These are phyloP conservation scores for Rhynchosporium secalis DNA, from an alignment of 2,329 filamentous ascomycete genomes.

Conservation along the genomic window DNA sequence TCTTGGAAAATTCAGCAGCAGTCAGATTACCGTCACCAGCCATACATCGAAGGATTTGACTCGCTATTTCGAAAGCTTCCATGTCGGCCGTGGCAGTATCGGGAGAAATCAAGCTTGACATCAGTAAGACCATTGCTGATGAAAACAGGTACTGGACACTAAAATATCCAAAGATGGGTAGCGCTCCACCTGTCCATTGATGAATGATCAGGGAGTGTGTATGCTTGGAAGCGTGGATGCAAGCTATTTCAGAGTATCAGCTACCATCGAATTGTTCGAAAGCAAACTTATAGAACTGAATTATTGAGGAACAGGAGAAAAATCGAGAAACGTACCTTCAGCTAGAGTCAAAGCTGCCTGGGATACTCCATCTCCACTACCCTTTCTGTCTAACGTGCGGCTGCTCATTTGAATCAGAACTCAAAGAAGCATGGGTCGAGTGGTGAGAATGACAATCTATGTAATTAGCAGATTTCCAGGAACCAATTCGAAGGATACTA, in stretches of 20 bases:
- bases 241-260: conserved; percentile 35
- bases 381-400: conserved; percentile 21
- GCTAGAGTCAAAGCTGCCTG: conserved; percentile 42
- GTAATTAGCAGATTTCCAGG: neutral
- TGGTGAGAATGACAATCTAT: conserved; percentile 45
- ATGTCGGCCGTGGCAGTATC: conserved; percentile 39
- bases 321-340: conserved; percentile 28
- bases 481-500: conserved; percentile 13
- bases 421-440: conserved; percentile 43
- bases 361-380: conserved; percentile 11
- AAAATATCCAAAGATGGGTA: conserved; percentile 50
- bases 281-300: no score
- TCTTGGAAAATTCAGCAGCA: conserved; percentile 45
- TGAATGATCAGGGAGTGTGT: conserved; percentile 46
- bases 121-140: conserved; percentile 46
- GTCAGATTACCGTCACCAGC: conserved; percentile 45
- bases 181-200: conserved; percentile 49
- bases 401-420: conserved; percentile 43
- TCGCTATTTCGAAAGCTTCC: conserved; percentile 44
- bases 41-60: conserved; percentile 44
- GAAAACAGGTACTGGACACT: conserved; percentile 51
- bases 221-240: conserved; percentile 47
- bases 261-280: no score
- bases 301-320: no score
- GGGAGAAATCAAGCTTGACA: conserved; percentile 44